Conservation (phyloP, 768 basidiomycete genomes). For the Lactarius trivialis region DNA sequence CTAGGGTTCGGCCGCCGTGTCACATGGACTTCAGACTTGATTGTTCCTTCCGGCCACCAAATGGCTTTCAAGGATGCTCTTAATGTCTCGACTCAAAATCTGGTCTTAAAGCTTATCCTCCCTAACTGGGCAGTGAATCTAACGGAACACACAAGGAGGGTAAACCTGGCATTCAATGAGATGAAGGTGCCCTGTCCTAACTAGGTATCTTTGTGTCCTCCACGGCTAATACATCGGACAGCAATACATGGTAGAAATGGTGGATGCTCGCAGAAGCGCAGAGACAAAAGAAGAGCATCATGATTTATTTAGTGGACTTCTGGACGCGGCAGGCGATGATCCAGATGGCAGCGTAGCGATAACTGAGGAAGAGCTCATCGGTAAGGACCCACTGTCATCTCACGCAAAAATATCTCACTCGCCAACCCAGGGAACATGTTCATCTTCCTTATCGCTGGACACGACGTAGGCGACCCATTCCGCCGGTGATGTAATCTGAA, state of each 20-base stretch:
- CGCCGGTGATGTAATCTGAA: neutral
- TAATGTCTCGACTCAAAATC: conserved; percentile 35
- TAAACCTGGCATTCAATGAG: conserved; percentile 38
- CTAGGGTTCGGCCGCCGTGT: conserved; percentile 44
- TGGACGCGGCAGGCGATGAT: conserved; percentile 23
- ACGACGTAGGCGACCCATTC: conserved; percentile 24
- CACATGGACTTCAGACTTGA: conserved; percentile 42
- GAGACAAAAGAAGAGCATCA: conserved; percentile 22
- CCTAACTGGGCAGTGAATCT: conserved; percentile 37
- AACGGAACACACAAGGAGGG: conserved; percentile 30
- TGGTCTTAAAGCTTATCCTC: conserved; percentile 34
- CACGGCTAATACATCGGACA: neutral
- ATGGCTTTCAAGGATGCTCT: conserved; percentile 46
- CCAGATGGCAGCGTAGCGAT: conserved; percentile 15
- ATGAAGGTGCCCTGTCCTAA: conserved; percentile 30
- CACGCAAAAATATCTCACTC: neutral
- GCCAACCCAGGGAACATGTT: conserved; percentile 26
- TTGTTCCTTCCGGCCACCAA: conserved; percentile 37
- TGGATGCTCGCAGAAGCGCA: conserved; percentile 15
- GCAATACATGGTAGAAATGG: conserved; percentile 29
- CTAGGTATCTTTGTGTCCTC: neutral
- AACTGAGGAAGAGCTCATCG: conserved; percentile 24
- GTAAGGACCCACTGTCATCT: conserved; percentile 4
- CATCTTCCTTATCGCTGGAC: conserved; percentile 34
- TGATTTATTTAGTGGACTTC: conserved; percentile 27